These are phyloP conservation scores for Hymenotorrendiella dingleyae DNA, from an alignment of 2,329 filamentous ascomycete species.

Conservation along the genomic window DNA sequence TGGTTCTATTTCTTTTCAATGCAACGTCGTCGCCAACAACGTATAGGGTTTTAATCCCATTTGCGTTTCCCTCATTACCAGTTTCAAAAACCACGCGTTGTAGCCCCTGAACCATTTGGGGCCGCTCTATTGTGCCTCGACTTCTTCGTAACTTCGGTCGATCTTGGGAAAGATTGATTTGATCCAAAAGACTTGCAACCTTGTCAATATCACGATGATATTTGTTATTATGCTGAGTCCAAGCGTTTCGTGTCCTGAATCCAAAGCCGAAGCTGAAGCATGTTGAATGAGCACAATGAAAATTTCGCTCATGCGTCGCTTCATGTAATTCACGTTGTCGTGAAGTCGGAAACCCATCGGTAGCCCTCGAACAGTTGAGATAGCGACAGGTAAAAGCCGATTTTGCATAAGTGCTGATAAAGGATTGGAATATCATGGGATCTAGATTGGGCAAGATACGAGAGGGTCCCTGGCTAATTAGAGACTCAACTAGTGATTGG, in stretches of 20 bases:
- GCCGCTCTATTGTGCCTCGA: too few species aligned
- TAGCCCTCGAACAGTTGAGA: neutral
- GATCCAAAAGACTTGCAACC: neutral
- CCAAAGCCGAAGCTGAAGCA: neutral
- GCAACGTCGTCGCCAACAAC: slow-evolving; percentile 58
- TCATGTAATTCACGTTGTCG: neutral
- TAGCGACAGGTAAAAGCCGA: neutral
- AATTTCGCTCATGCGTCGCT: neutral
- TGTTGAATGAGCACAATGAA: neutral
- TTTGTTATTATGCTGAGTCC: neutral
- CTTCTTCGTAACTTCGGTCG: too few species aligned
- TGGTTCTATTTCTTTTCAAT: slow-evolving; percentile 60
- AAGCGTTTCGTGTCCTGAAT: neutral
- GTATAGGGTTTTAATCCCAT: slow-evolving; percentile 47
- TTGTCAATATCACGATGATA: too few species aligned
- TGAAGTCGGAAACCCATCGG: neutral
- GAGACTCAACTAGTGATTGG: neutral
- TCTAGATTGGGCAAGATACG: neutral
- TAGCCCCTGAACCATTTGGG: too few species aligned
- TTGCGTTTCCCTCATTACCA: slow-evolving; percentile 16
- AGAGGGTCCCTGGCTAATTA: neutral
- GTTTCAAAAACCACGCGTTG: too few species aligned
- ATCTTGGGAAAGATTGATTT: neutral
- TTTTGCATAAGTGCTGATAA: neutral
- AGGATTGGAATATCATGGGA: neutral